Evolutionary conservation across 2,329 filamentous ascomycete species (phyloP).

Genomic region (Scytalidium lignicola): DNA sequence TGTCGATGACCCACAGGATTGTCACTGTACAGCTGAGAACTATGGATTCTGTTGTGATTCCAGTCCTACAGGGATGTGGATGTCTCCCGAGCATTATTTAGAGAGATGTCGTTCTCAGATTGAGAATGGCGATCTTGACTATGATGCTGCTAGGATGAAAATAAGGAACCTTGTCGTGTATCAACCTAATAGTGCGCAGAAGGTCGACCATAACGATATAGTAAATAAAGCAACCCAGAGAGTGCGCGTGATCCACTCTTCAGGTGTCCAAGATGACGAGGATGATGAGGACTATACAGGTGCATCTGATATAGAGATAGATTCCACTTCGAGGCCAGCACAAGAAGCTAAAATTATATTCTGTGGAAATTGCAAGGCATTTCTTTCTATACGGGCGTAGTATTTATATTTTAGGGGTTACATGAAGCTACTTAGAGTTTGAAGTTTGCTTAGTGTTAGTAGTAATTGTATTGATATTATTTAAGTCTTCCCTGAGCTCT

Average conservation of each 20-base stretch:
- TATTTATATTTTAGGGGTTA: not conserved
- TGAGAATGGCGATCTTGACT: not conserved
- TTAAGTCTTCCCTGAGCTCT: too few species aligned
- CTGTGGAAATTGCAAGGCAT: not conserved
- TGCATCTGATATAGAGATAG: not conserved
- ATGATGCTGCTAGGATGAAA: not conserved
- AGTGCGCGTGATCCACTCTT: not conserved
- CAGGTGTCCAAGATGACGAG: not conserved
- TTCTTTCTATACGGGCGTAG: not conserved
- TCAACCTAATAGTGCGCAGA: not conserved
- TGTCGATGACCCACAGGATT: not conserved
- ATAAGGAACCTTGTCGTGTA: not conserved
- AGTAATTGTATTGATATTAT: too few species aligned
- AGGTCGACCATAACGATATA: not conserved
- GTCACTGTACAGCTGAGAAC: not conserved
- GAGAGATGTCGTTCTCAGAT: not conserved
- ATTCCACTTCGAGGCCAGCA: not conserved
- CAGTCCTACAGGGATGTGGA: not conserved
- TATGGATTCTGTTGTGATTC: not conserved
- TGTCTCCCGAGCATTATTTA: not conserved
- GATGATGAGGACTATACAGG: not conserved
- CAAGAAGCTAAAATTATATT: not conserved
- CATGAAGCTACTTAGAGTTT: not conserved
- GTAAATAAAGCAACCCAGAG: not conserved
- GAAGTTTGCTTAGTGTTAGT: not conserved